Conservation (phyloP, 257 asterid genomes). For the Gentiana macrophylla region DNA sequence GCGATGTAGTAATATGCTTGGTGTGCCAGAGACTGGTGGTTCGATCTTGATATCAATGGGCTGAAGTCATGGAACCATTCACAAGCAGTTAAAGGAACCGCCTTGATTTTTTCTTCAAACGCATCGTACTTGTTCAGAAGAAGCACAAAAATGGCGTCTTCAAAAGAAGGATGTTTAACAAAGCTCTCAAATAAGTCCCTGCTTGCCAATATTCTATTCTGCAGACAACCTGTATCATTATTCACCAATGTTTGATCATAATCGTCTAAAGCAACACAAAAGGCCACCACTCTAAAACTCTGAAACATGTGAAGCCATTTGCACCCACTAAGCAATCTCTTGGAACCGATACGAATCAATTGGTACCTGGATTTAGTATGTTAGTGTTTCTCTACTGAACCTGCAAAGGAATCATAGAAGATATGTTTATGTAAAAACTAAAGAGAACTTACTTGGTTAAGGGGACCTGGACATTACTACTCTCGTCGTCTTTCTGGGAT, state of each 20-base stretch:
- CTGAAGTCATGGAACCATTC: slow-evolving; percentile 62
- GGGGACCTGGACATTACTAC: slow-evolving; percentile 20
- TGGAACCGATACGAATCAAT: slow-evolving; percentile 38
- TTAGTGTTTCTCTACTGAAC: background rate
- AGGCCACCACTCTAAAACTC: slow-evolving; percentile 26
- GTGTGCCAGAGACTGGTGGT: slow-evolving; percentile 32
- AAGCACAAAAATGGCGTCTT: slow-evolving; percentile 41
- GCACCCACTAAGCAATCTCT: slow-evolving; percentile 25
- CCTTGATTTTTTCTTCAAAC: slow-evolving; percentile 42
- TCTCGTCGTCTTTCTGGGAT: slow-evolving; percentile 23
- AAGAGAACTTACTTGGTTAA: slow-evolving; percentile 31
- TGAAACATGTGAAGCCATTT: slow-evolving; percentile 63
- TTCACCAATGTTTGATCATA: slow-evolving; percentile 31
- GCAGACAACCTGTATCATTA: slow-evolving; percentile 14
- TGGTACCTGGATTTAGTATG: slow-evolving; percentile 35
- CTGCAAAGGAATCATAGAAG: background rate
- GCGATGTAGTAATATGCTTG: slow-evolving; percentile 59
- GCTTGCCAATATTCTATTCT: slow-evolving; percentile 48
- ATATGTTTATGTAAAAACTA: no score
- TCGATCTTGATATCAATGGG: slow-evolving; percentile 30
- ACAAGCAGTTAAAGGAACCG: slow-evolving; percentile 48
- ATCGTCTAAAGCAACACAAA: slow-evolving; percentile 46
- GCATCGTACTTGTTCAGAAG: slow-evolving; percentile 45
- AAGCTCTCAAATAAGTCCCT: slow-evolving; percentile 37
- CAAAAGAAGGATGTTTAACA: slow-evolving; percentile 27